Conservation (phyloP, 192 early-diverging fungal species). For the Rhizoclosmatium sp. region DNA sequence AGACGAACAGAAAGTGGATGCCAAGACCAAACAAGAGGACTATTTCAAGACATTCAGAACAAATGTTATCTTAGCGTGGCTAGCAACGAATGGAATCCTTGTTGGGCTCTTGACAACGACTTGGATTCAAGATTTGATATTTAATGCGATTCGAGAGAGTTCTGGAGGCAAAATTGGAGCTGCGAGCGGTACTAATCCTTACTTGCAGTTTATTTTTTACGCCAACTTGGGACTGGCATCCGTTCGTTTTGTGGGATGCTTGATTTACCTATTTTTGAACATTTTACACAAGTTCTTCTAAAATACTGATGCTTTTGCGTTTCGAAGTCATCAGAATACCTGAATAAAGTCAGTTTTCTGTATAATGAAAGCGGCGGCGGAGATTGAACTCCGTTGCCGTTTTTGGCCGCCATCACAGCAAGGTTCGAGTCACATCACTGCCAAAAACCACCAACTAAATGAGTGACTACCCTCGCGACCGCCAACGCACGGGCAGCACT, state of each 20-base stretch:
- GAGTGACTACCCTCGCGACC: too few relatives aligned
- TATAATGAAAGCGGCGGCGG: too few relatives aligned
- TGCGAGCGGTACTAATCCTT: slow-evolving; percentile 60
- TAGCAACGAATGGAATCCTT: slow-evolving; percentile 49
- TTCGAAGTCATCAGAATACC: neutral
- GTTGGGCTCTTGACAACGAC: slow-evolving; percentile 51
- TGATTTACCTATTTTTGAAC: slow-evolving; percentile 73
- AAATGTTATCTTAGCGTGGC: slow-evolving; percentile 54
- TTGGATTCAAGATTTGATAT: slow-evolving; percentile 20
- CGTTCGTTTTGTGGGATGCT: slow-evolving; percentile 79
- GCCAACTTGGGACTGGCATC: slow-evolving; percentile 76
- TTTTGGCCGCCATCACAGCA: too few relatives aligned
- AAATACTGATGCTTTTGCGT: neutral
- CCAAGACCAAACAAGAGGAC: slow-evolving; percentile 60
- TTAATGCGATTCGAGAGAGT: slow-evolving; percentile 20
- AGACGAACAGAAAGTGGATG: slow-evolving; percentile 72
- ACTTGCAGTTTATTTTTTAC: slow-evolving; percentile 85
- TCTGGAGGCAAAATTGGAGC: slow-evolving; percentile 25
- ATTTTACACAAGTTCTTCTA: slow-evolving; percentile 47
- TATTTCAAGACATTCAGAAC: slow-evolving; percentile 58
- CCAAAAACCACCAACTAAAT: too few relatives aligned
- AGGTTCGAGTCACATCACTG: too few relatives aligned
- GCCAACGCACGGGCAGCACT: too few relatives aligned
- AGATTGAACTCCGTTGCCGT: too few relatives aligned
- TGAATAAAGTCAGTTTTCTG: too few relatives aligned